Base-by-base conservation (phyloP, 257 asterid genomes). In the Lycium barbarum region DNA sequence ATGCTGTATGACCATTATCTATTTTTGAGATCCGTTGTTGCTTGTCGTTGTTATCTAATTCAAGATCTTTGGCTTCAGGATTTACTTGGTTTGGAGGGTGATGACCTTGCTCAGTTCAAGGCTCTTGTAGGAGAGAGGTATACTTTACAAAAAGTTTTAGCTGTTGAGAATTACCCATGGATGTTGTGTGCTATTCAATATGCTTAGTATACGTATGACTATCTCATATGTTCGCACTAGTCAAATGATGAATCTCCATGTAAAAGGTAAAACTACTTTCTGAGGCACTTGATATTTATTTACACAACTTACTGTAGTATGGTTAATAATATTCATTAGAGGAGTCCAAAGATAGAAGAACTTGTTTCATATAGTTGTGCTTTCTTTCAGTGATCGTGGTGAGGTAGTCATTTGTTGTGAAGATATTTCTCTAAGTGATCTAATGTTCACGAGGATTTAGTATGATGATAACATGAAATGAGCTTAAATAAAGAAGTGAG, bases 31-130 rank as follows among this genome's bases (percentile, higher is more conserved):
- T 78, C 82, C 63, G 53, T 26, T 4, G 26, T 78, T 53, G 49
- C 66, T 53, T 26, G 82, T 26, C 1, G 65, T 53, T 14, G 17
- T 70, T 67, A 79, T 86, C 63, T 78, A 71, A 88, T 55, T 84
- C 85, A 79, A 54, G 87, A 85, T 85, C 84, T 85, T 86, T 38
- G 74, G 59, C 85, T 83, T 65, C 90, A 96, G 99, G 99, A 95
- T 51, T 92, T 96, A 70, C 91, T 96, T 91, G 98, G 95, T 83
- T 83, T 96, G 87, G 98, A 94, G 83, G 99, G 90, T 74, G 93
- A 91, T 80, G 94, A 91, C 47, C 92, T 96, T 86, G 90, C 84
- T 84, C 96, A 92, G 85, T 95, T 95, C 90, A 92, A 92, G 87
- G 88, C 96, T 71, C 86, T 93, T 71, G 90, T 87, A 80, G 97